Base-by-base conservation (phyloP, 2,329 filamentous ascomycete genomes). In the Aureobasidium sp. region DNA sequence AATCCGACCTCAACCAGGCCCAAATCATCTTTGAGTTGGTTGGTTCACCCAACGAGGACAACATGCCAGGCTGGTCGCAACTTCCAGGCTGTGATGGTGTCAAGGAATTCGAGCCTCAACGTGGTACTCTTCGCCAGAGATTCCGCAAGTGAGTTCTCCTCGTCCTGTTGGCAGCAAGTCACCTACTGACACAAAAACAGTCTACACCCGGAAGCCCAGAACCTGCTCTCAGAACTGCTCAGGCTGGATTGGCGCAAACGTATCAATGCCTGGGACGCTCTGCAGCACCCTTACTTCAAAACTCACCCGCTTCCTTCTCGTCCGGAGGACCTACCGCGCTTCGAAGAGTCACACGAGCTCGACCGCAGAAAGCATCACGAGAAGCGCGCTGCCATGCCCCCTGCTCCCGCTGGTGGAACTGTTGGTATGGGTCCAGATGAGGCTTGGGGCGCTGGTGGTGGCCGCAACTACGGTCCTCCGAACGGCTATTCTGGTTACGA, bases 311-410 rank as follows among this genome's bases (percentile, higher is more conserved):
- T 88, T 5, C 94, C 94, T 9, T 86, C 92, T 42, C 83, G 84
- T 61, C 91, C 94, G 1, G 87, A 88, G 65, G 91, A 97, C 55
- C 83, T 99, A n/a, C 94, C 94, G 2, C 83, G 79, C 16, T 97
- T 96, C 70, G 90, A 96, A 71, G 93, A 97, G 69, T 96, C 91
- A 48, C 94, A 99, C 74, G 94, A 99, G 74, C 80, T 97, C n/a
- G 94, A 99, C 72, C 85, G 93, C 55, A 86, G 91, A 72, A 95
- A 93, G 75, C 93, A 91, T 68, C 88, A 95, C 66, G 89, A 91
- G 63, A 88, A 94, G 69, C 90, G 90, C 70, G 88, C 88, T 27
- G 88, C 87, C 27, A 81, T 93, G 11, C 93, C 93, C 3, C 93
- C 94, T 13, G 94, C 93, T 0, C 94, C 94, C 0, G 91, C 93